A percentile compares a stretch with the other conserved stretches of the same genome.
Conservation (phyloP, 179 eudicot species). For the Spinacia oleracea region DNA sequence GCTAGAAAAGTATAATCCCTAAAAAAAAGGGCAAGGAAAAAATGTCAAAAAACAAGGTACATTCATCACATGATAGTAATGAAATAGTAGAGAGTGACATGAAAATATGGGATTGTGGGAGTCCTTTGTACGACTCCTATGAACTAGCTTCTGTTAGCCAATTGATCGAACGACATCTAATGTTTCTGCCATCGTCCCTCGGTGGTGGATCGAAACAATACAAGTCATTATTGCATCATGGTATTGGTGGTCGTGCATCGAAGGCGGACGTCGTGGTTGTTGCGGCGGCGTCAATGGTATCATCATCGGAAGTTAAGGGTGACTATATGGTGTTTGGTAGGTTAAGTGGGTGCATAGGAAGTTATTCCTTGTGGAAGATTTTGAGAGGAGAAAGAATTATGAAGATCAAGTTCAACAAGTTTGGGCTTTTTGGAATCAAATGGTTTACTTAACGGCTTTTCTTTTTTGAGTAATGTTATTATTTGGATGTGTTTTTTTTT, state of each 20-base stretch:
- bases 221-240: slow-evolving; percentile 17
- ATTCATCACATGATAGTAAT: neutral
- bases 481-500: neutral
- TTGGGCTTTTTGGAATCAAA: slow-evolving; percentile 17
- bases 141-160: slow-evolving; percentile 47
- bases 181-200: slow-evolving; percentile 34
- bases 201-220: slow-evolving; percentile 36
- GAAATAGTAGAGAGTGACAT: slow-evolving; percentile 9
- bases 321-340: slow-evolving; percentile 13
- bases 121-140: slow-evolving; percentile 59
- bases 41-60: slow-evolving; percentile 20
- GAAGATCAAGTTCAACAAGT: slow-evolving; percentile 25
- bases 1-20: neutral
- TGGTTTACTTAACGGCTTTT: slow-evolving; percentile 17
- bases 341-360: slow-evolving; percentile 29
- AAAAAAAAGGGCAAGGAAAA: neutral
- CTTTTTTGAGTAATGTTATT: neutral
- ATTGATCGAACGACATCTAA: slow-evolving; percentile 44
- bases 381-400: slow-evolving; percentile 24
- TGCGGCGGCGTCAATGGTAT: slow-evolving; percentile 3
- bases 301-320: neutral
- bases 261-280: neutral
- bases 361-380: slow-evolving; percentile 19
- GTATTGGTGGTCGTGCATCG: neutral
- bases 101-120: slow-evolving; percentile 60